Conservation (phyloP, 2,329 filamentous ascomycete species). For the Thielaviopsis ethacetica region DNA sequence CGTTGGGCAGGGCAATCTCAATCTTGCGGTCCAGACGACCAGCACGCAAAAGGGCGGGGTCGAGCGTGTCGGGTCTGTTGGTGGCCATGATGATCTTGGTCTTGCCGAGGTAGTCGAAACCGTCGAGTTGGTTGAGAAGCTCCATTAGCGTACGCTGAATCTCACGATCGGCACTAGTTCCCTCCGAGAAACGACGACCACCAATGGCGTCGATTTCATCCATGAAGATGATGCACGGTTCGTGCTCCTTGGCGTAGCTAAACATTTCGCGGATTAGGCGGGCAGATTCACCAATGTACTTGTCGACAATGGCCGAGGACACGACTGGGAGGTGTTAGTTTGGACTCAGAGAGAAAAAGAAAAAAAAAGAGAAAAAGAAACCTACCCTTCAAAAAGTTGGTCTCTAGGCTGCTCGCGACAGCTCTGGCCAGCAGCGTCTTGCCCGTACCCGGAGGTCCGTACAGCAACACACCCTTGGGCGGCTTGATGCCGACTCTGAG, state of each 20-base stretch:
- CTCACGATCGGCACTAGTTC: slow-evolving; percentile 91
- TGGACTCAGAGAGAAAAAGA: not conserved
- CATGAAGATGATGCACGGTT: slow-evolving; percentile 99
- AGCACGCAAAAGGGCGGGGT: slow-evolving; percentile 80
- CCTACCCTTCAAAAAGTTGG: slow-evolving; percentile 91
- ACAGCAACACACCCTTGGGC: slow-evolving; percentile 90
- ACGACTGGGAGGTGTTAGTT: slow-evolving; percentile 47
- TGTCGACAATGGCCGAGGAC: slow-evolving; percentile 97
- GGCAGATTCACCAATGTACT: slow-evolving; percentile 97
- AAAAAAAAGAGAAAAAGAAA: not conserved
- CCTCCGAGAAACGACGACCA: slow-evolving; percentile 89
- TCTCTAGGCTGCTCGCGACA: slow-evolving; percentile 90
- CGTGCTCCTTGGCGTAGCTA: slow-evolving; percentile 97
- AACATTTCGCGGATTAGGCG: slow-evolving; percentile 98
- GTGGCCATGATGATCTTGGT: slow-evolving; percentile 99
- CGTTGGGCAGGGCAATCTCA: slow-evolving; percentile 91
- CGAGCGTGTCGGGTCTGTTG: slow-evolving; percentile 89
- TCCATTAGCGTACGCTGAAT: slow-evolving; percentile 99
- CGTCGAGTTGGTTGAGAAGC: slow-evolving; percentile 92
- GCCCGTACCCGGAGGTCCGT: slow-evolving; percentile 90
- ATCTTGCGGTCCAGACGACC: slow-evolving; percentile 94
- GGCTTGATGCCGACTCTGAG: slow-evolving; percentile 95
- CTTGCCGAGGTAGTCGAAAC: slow-evolving; percentile 98
- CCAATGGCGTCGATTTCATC: slow-evolving; percentile 99
- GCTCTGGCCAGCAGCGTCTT: slow-evolving; percentile 91